phyloP scores from a whole-genome alignment of 129 eudicot genomes.

The Deinandra increscens region DNA sequence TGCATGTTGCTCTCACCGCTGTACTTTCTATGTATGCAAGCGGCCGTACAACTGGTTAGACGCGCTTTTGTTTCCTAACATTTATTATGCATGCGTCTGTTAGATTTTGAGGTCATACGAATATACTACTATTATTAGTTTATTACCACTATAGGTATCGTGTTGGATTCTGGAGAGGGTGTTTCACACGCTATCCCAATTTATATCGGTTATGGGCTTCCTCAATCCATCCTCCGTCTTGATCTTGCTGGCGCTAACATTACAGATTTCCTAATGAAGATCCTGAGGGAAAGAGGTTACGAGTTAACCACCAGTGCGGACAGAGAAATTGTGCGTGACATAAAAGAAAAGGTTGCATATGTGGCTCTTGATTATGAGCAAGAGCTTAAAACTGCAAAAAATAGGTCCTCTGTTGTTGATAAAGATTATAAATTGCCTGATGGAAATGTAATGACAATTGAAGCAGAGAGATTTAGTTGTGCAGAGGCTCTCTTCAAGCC shows the following conservation, averaged over 20 bases:
- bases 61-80: too few relatives aligned
- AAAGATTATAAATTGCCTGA: slow-evolving; percentile 68
- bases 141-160: slow-evolving; percentile 46
- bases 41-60: slow-evolving; percentile 76
- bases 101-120: not conserved
- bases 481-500: too few relatives aligned
- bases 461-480: slow-evolving; percentile 69
- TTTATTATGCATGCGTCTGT: not conserved
- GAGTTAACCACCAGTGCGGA: slow-evolving; percentile 83
- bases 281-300: slow-evolving; percentile 73
- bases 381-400: too few relatives aligned
- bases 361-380: too few relatives aligned
- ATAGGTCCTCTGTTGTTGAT: slow-evolving; percentile 4
- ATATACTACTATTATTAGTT: too few relatives aligned
- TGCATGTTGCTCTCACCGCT: slow-evolving; percentile 64
- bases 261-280: slow-evolving; percentile 70
- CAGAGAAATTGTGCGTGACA: slow-evolving; percentile 81
- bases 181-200: slow-evolving; percentile 67
- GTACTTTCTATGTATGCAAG: slow-evolving; percentile 73
- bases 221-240: slow-evolving; percentile 65
- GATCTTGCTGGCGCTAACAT: slow-evolving; percentile 69
- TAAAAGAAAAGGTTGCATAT: slow-evolving; percentile 52
- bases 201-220: slow-evolving; percentile 65
- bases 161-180: slow-evolving; percentile 29
- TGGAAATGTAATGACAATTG: slow-evolving; percentile 64